These are phyloP conservation scores for Nicotiana noctiflora DNA, from an alignment of 257 asterid genomes.

Conservation along the genomic window DNA sequence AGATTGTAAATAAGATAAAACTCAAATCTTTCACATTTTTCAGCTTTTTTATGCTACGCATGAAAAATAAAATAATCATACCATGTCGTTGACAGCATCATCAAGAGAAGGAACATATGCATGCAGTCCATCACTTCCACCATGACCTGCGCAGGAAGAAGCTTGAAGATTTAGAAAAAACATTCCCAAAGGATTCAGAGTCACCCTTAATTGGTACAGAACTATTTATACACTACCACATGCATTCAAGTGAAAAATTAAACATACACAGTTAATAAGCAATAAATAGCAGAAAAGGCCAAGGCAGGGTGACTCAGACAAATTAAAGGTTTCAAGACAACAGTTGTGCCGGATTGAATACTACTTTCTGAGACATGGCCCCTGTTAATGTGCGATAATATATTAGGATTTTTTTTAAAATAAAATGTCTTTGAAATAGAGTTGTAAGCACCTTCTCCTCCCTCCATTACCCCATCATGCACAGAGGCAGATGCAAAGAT, in stretches of 20 bases:
- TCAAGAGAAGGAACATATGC: conserved; percentile 85
- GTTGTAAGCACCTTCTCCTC: conserved; percentile 12
- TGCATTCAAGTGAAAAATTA: not conserved
- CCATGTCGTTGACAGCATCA: conserved; percentile 70
- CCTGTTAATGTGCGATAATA: not conserved
- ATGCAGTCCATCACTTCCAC: conserved; percentile 93
- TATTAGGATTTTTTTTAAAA: not conserved
- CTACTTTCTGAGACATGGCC: not conserved
- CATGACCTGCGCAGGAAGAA: conserved; percentile 55
- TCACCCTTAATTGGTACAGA: not conserved
- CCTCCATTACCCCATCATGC: conserved; percentile 18
- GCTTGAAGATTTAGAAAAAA: not conserved
- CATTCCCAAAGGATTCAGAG: not conserved
- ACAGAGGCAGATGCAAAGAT: conserved; percentile 40
- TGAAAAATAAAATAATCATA: conserved; percentile 15
- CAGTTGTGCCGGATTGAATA: not conserved
- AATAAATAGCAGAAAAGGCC: not conserved
- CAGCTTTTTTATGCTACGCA: not conserved
- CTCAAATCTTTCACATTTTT: not conserved
- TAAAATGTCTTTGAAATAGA: not conserved
- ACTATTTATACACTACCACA: not conserved
- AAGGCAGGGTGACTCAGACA: not conserved
- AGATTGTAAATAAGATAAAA: not conserved
- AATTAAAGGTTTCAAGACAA: not conserved
- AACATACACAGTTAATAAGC: not conserved